phyloP scores from a whole-genome alignment of 495 filamentous ascomycete species.

The Podospora appendiculata region DNA sequence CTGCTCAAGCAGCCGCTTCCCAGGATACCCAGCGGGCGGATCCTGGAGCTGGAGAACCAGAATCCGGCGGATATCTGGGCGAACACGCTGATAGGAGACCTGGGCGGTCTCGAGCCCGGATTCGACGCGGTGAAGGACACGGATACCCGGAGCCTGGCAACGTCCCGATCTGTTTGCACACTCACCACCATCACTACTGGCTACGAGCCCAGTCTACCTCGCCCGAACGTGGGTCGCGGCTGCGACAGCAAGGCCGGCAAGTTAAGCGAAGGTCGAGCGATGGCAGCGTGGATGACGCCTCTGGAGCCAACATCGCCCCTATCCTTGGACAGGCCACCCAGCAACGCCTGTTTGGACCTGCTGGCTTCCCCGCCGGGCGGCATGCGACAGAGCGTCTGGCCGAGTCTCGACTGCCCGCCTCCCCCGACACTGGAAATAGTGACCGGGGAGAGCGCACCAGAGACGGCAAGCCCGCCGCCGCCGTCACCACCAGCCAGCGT shows the following conservation, averaged over 20 bases:
- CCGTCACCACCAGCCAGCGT: constrained; percentile 13
- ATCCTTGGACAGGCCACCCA: constrained; percentile 7
- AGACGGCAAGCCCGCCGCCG: background rate
- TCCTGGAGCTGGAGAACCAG: constrained; percentile 11
- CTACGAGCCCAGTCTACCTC: constrained; percentile 22
- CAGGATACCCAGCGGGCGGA: constrained; percentile 3
- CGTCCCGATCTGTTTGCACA: constrained; percentile 38
- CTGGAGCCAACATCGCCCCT: constrained; percentile 5
- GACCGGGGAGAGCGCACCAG: background rate
- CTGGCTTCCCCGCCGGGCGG: constrained; percentile 23
- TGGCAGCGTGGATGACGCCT: background rate
- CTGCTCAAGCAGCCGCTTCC: background rate
- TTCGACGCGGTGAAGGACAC: constrained; percentile 1
- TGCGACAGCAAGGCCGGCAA: constrained; percentile 13
- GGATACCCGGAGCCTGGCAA: background rate
- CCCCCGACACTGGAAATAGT: constrained; percentile 11
- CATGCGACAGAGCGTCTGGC: constrained; percentile 27
- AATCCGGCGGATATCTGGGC: constrained; percentile 13
- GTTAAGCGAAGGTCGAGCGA: constrained; percentile 2
- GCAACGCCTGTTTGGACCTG: constrained; percentile 10
- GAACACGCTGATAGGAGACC: constrained; percentile 9
- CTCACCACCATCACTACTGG: constrained; percentile 52
- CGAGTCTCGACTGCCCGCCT: constrained; percentile 20
- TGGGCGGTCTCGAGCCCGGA: constrained; percentile 7
- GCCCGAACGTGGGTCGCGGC: constrained; percentile 1